Evolutionary conservation across 805 yeast genomes (phyloP).

Genomic region (Cyberlindnera mrakii): DNA sequence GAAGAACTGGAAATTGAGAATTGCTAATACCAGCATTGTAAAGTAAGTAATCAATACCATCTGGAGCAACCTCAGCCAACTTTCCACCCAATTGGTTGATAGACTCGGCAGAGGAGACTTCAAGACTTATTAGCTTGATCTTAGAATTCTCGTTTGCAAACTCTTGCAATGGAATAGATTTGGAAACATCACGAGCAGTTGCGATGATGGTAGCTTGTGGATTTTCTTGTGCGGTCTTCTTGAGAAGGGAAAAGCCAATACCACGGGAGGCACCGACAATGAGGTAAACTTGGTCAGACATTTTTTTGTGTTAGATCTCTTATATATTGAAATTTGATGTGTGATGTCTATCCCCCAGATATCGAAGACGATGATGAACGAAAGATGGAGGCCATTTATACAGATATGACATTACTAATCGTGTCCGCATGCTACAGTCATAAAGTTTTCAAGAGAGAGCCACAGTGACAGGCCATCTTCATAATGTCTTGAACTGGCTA

Average conservation of each 20-base stretch:
- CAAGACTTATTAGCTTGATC: constrained; percentile 6
- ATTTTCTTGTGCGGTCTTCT: neutral
- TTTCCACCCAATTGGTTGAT: neutral
- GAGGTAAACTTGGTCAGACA: neutral
- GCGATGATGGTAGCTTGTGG: constrained; percentile 1
- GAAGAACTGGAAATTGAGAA: neutral
- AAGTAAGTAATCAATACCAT: too few species aligned
- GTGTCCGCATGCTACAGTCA: too few species aligned
- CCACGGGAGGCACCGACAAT: constrained; percentile 8
- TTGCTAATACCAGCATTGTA: constrained; percentile 10
- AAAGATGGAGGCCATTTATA: too few species aligned
- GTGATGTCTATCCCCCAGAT: too few species aligned
- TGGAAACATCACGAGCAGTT: neutral
- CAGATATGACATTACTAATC: too few species aligned
- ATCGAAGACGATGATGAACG: too few species aligned
- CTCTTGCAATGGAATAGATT: neutral
- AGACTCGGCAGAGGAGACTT: constrained; percentile 3
- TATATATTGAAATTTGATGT: too few species aligned
- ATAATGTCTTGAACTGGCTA: too few species aligned
- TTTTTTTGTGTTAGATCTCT: too few species aligned
- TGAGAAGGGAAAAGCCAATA: constrained; percentile 3
- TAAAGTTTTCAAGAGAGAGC: too few species aligned
- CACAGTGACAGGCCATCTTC: too few species aligned
- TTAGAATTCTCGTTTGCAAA: neutral
- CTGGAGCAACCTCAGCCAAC: too few species aligned